Evolutionary conservation across 768 basidiomycete species (phyloP), one percentile per base, ranked within the genome.

Genomic region (Mycena albidolilacea): DNA sequence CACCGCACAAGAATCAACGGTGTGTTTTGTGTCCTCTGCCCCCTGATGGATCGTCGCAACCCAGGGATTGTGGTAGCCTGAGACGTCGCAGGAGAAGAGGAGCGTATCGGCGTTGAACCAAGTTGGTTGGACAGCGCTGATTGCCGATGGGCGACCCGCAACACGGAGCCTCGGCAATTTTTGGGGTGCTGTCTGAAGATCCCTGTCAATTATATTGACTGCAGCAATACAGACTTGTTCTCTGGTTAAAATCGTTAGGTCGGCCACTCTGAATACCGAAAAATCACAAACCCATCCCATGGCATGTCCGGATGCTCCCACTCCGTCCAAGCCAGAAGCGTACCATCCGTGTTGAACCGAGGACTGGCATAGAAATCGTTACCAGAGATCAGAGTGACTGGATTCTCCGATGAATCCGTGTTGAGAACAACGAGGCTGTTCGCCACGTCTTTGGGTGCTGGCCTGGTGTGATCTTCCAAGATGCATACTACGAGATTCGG

Each of bases 51-150:
- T 43, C 37, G 54, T 50, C 7, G 69, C 39, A 58, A 70, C 38
- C 82, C 85, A 90, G 0, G 91, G 87, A 73, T 91, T 89, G 67
- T 85, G 84, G 77, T 82, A 91, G 1, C 89, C 90, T 12, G 86
- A 84, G 64, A 81, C 79, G 76, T 92, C 90, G 48, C 81, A 83
- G 12, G 88, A 84, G 81, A 87, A 90, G 57, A 87, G 76, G 57
- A 92, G 80, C 12, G 77, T 82, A 30, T 85, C 82, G 54, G 12
- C 12, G 21, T 57, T 59, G 44, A 70, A 23, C 69, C 69, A 70
- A 37, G 55, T 70, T 2, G 69, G 69, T 23, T 70, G 69, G 10
- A 64, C 55, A 23, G 62, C 69, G 54, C 69, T 70, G 23, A 70
- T 41, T 0, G 55, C 41, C 0, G 69, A 70, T 8, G 62, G 54